Evolutionary conservation across 352 stramenopile species (phyloP).

Genomic region (Phytophthora melonis): DNA sequence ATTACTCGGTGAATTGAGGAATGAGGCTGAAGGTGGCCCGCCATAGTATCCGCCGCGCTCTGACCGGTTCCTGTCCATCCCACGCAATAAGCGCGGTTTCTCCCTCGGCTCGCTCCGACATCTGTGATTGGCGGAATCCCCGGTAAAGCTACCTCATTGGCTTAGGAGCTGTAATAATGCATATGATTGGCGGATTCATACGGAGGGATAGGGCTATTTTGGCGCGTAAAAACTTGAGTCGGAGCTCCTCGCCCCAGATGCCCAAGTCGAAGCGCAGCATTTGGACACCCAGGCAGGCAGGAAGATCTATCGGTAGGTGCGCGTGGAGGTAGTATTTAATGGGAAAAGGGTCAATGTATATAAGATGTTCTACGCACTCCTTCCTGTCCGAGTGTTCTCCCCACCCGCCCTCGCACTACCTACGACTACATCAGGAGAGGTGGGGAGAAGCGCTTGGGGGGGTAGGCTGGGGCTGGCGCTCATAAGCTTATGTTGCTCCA

Average conservation of each 20-base stretch:
- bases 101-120: slow-evolving; percentile 11
- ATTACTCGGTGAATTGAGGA: slow-evolving; percentile 47
- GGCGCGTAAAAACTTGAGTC: slow-evolving; percentile 34
- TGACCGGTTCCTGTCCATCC: slow-evolving; percentile 19
- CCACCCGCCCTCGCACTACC: slow-evolving; percentile 22
- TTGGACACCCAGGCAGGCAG: not conserved
- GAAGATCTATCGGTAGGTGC: not conserved
- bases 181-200: slow-evolving; percentile 17
- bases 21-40: slow-evolving; percentile 14
- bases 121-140: slow-evolving; percentile 34
- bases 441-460: slow-evolving; percentile 18
- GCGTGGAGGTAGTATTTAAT: slow-evolving; percentile 5
- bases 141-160: slow-evolving; percentile 18
- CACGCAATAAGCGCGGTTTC: slow-evolving; percentile 23
- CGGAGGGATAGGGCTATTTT: slow-evolving; percentile 29
- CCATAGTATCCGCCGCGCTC: slow-evolving; percentile 5
- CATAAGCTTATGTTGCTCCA: slow-evolving; percentile 33
- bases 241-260: not conserved
- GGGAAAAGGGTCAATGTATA: slow-evolving; percentile 38
- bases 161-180: not conserved
- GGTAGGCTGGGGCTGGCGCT: slow-evolving; percentile 24
- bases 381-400: slow-evolving; percentile 18
- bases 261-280: not conserved
- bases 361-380: slow-evolving; percentile 48
- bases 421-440: slow-evolving; percentile 17